Conservation (phyloP, 768 basidiomycete genomes). For the Mrakia gelida region DNA sequence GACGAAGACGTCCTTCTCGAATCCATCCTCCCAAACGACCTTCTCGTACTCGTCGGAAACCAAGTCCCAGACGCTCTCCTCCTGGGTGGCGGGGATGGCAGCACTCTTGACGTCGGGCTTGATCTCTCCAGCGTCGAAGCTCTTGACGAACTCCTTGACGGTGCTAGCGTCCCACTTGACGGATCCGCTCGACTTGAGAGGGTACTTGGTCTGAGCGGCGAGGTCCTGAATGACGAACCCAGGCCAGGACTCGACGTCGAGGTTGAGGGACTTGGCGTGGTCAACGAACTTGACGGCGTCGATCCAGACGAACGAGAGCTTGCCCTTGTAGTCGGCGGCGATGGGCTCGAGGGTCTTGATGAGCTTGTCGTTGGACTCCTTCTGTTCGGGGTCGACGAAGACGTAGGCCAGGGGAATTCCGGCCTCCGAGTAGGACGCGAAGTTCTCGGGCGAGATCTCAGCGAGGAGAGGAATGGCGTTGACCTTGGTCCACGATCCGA, state of each 20-base stretch:
- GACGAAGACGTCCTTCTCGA: conserved; percentile 80
- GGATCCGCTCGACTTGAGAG: conserved; percentile 51
- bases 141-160: conserved; percentile 58
- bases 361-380: conserved; percentile 58
- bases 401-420: conserved; percentile 87
- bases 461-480: conserved; percentile 83
- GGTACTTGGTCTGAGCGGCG: conserved; percentile 79
- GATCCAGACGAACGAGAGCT: conserved; percentile 97
- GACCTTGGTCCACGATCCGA: conserved; percentile 73
- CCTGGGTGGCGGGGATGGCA: conserved; percentile 75
- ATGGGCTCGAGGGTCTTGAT: conserved; percentile 68
- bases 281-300: conserved; percentile 92
- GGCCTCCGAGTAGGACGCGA: conserved; percentile 73
- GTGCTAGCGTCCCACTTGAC: conserved; percentile 55
- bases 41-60: conserved; percentile 88
- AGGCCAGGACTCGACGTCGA: conserved; percentile 81
- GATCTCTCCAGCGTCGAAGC: conserved; percentile 68
- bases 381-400: conserved; percentile 74
- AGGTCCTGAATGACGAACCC: conserved; percentile 89
- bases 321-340: conserved; percentile 73
- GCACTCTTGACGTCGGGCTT: conserved; percentile 83
- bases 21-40: conserved; percentile 69
- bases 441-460: conserved; percentile 93
- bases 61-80: conserved; percentile 73
- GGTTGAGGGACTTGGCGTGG: conserved; percentile 90